Evolutionary conservation across 805 yeast genomes (phyloP).

Genomic region (Metschnikowia colocasiae): DNA sequence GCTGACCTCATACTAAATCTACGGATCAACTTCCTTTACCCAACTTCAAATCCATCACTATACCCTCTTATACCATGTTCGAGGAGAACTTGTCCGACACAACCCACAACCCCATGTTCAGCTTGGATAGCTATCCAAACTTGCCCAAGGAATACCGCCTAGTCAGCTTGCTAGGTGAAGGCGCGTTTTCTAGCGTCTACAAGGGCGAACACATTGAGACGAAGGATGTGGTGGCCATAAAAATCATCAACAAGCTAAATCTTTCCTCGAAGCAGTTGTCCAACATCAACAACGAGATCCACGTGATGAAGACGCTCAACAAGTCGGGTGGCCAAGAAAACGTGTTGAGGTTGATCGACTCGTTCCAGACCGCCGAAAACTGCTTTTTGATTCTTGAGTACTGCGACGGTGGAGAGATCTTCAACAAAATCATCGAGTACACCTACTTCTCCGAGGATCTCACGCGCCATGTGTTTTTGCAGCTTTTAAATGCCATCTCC

Average conservation of each 20-base stretch:
- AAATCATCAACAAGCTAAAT: conserved; percentile 64
- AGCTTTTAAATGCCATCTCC: conserved; percentile 60
- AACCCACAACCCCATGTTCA: conserved; percentile 6
- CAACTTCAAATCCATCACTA: background rate
- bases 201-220: conserved; percentile 46
- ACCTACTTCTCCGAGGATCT: conserved; percentile 66
- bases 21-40: too few species aligned
- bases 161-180: conserved; percentile 64
- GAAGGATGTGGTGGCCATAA: conserved; percentile 47
- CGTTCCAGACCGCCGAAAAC: conserved; percentile 56
- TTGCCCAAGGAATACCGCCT: conserved; percentile 41
- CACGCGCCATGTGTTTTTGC: conserved; percentile 58
- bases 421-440: conserved; percentile 61
- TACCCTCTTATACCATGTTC: background rate
- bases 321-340: conserved; percentile 49
- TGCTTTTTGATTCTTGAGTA: conserved; percentile 72
- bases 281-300: conserved; percentile 76
- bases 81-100: conserved; percentile 1
- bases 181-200: conserved; percentile 76
- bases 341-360: conserved; percentile 61
- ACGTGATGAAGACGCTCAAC: conserved; percentile 60
- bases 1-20: too few species aligned
- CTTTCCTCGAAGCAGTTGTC: conserved; percentile 59
- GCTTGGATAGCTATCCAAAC: conserved; percentile 28
- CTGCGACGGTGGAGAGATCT: conserved; percentile 74